Percentiles rank a stretch among this genome's conserved stretches.
Conservation (phyloP, 2,329 filamentous ascomycete genomes). For the Lasiodiplodia theobromae region DNA sequence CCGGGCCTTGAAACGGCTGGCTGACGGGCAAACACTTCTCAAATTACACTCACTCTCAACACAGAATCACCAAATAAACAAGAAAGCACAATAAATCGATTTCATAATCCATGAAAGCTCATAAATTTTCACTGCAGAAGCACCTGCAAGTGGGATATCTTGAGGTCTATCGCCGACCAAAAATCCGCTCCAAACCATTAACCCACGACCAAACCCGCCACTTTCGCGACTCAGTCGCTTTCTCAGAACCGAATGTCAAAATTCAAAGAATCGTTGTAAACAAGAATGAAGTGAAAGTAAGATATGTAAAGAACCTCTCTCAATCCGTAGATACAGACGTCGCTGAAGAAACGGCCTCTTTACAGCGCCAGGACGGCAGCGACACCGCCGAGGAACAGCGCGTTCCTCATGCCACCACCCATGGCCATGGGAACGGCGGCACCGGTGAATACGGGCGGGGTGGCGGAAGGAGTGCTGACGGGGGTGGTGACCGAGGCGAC, state of each 20-base stretch:
- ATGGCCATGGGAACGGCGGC: slow-evolving; percentile 9
- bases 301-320: neutral
- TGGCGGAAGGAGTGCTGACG: slow-evolving; percentile 3
- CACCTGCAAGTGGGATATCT: slow-evolving; percentile 24
- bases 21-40: no score
- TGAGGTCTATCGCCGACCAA: slow-evolving; percentile 22
- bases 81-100: neutral
- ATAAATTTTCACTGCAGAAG: slow-evolving; percentile 20
- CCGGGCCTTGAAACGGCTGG: no score
- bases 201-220: slow-evolving; percentile 9
- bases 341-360: neutral
- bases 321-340: neutral
- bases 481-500: slow-evolving; percentile 12
- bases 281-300: slow-evolving; percentile 16
- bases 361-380: slow-evolving; percentile 19
- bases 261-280: neutral
- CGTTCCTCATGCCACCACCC: slow-evolving; percentile 8
- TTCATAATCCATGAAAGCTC: slow-evolving; percentile 14
- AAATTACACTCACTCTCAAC: neutral
- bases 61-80: neutral
- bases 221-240: slow-evolving; percentile 22
- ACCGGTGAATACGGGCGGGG: slow-evolving; percentile 2
- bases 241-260: neutral
- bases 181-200: slow-evolving; percentile 19
- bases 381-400: slow-evolving; percentile 18